Conservation (phyloP, 257 asterid species). For the Solanum phureja region DNA sequence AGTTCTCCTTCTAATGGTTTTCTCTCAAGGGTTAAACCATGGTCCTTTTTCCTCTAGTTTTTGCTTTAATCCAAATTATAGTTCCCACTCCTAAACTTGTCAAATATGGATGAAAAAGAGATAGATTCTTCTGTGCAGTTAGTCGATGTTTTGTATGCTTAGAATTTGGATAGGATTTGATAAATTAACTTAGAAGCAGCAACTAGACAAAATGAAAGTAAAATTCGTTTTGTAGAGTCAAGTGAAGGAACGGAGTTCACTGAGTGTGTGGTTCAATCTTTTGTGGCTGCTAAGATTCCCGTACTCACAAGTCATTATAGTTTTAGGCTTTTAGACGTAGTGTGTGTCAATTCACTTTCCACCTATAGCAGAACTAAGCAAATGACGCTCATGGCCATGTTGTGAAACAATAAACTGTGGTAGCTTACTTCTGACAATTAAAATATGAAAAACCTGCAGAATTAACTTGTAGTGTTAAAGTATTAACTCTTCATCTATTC, state of each 20-base stretch:
- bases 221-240: background rate
- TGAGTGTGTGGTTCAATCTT: background rate
- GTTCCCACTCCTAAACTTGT: background rate
- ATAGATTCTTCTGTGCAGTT: background rate
- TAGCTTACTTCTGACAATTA: background rate
- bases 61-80: background rate
- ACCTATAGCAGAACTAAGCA: background rate
- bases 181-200: background rate
- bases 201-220: background rate
- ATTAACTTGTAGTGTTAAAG: background rate
- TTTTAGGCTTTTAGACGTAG: background rate
- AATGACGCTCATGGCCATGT: background rate
- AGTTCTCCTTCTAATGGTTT: background rate
- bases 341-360: background rate
- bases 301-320: background rate
- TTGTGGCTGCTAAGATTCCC: background rate
- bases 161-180: background rate
- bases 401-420: background rate
- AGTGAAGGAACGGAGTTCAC: background rate
- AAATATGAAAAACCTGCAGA: background rate
- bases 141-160: background rate
- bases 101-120: background rate
- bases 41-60: background rate
- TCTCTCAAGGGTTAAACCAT: background rate
- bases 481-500: background rate